These are phyloP conservation scores for Metschnikowia gelsemii DNA, from an alignment of 805 yeast species.

Conservation along the genomic window DNA sequence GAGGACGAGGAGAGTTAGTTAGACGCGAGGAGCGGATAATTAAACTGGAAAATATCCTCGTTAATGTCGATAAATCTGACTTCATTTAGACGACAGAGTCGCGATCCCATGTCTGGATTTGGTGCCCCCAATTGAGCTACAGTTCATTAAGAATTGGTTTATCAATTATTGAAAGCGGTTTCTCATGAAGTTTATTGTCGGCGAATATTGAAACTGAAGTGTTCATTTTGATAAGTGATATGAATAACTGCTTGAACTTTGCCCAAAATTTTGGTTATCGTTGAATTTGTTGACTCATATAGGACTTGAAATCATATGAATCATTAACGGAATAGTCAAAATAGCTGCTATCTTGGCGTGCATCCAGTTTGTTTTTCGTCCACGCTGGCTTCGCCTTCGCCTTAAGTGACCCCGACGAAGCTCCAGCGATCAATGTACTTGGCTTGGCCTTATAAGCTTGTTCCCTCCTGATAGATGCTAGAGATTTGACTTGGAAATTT, in stretches of 20 bases:
- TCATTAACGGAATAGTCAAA: conserved; percentile 35
- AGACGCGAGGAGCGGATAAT: background rate
- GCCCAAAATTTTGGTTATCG: background rate
- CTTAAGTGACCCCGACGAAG: background rate
- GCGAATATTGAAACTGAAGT: background rate
- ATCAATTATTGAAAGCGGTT: too few species aligned
- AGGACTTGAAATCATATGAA: conserved; percentile 39
- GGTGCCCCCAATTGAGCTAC: too few species aligned
- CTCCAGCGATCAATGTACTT: background rate
- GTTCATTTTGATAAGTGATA: background rate
- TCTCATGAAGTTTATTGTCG: too few species aligned
- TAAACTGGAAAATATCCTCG: conserved; percentile 1
- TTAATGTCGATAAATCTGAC: too few species aligned
- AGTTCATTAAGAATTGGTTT: too few species aligned
- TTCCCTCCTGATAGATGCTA: conserved; percentile 9
- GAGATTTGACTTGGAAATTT: conserved; percentile 17
- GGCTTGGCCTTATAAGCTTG: conserved; percentile 2
- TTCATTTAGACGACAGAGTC: too few species aligned
- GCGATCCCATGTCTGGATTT: too few species aligned
- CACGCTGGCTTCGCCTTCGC: background rate
- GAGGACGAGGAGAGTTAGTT: conserved; percentile 19
- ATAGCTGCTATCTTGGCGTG: conserved; percentile 25
- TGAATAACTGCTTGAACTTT: background rate
- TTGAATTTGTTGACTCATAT: conserved; percentile 29
- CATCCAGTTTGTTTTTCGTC: background rate